Conservation (phyloP, 2,329 filamentous ascomycete genomes). For the Phialophora chinensis region DNA sequence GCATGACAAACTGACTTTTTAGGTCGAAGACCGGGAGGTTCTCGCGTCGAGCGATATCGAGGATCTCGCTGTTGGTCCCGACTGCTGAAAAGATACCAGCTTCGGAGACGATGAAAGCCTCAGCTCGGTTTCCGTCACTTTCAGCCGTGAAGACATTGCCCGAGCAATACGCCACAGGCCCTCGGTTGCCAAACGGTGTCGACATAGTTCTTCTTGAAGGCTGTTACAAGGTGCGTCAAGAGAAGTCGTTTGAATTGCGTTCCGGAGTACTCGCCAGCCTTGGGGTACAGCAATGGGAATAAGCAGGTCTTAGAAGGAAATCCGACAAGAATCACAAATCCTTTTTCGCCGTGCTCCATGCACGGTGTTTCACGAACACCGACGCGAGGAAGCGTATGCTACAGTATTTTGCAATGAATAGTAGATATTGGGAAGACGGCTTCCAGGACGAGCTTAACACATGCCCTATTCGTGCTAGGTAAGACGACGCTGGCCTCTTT, state of each 20-base stretch:
- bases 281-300: neutral
- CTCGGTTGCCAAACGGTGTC: neutral
- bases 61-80: constrained; percentile 20
- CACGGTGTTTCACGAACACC: neutral
- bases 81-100: constrained; percentile 17
- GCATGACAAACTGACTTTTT: constrained; percentile 21
- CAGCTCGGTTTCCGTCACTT: constrained; percentile 3
- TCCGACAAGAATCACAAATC: neutral
- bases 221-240: neutral
- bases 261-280: neutral
- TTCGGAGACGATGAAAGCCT: constrained; percentile 25
- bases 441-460: neutral
- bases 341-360: neutral
- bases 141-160: constrained; percentile 23
- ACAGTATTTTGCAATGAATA: neutral
- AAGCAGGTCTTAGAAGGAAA: neutral
- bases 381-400: neutral
- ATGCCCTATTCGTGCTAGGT: neutral
- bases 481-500: neutral
- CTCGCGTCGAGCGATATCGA: constrained; percentile 17
- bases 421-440: neutral
- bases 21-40: constrained; percentile 15
- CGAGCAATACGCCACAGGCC: constrained; percentile 16
- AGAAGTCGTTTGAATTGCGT: neutral
- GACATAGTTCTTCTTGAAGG: neutral